Percentiles rank a stretch among this genome's conserved stretches.
Evolutionary conservation across 306 rosid species (phyloP).

Genomic region (Lithocarpus polystachyus): DNA sequence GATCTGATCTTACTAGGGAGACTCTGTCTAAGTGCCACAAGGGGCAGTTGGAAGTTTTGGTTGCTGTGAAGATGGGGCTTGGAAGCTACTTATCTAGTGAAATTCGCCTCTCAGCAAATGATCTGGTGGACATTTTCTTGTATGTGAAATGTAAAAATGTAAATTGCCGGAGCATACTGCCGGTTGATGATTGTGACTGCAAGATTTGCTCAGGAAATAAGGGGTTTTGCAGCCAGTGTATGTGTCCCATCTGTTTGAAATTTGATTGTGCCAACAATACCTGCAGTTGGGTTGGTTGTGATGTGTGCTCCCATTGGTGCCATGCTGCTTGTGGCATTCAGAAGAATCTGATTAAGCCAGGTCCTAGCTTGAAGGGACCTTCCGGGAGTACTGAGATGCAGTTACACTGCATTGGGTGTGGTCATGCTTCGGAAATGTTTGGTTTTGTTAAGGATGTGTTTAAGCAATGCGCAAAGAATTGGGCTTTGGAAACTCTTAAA

Average conservation of each 20-base stretch:
- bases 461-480: constrained; percentile 80
- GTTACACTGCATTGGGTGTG: constrained; percentile 90
- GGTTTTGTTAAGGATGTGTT: constrained; percentile 98
- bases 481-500: constrained; percentile 79
- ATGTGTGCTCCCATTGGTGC: constrained; percentile 97
- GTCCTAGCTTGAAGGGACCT: constrained; percentile 91
- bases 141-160: constrained; percentile 72
- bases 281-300: constrained; percentile 98
- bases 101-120: constrained; percentile 35
- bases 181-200: constrained; percentile 98
- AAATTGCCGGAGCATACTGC: constrained; percentile 68
- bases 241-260: constrained; percentile 96
- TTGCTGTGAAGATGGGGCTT: constrained; percentile 78
- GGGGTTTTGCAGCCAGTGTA: constrained; percentile 92
- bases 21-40: constrained; percentile 71
- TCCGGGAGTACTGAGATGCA: constrained; percentile 88
- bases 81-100: constrained; percentile 63
- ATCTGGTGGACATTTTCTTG: constrained; percentile 82
- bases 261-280: constrained; percentile 92
- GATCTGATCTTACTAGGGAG: constrained; percentile 85
- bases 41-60: constrained; percentile 63
- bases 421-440: constrained; percentile 92
- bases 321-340: constrained; percentile 94
- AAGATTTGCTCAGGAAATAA: constrained; percentile 73
- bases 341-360: constrained; percentile 78